These are phyloP conservation scores for Beta macrorhiza DNA, from an alignment of 179 eudicot species.

Conservation along the genomic window DNA sequence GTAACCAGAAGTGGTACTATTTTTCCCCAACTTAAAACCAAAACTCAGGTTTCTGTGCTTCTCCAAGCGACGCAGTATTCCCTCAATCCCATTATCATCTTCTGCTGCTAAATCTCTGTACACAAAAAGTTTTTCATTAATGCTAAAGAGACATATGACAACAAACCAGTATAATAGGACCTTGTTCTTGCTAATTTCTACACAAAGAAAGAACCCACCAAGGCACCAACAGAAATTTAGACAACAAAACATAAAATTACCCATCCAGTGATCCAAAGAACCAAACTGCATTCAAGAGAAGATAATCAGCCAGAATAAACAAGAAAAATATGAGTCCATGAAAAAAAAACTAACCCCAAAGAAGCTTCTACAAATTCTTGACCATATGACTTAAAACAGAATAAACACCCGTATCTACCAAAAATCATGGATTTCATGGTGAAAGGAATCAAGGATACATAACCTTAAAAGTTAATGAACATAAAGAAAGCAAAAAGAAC, in stretches of 20 bases:
- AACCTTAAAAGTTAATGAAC: neutral
- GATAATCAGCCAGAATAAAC: too few relatives aligned
- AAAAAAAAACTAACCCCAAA: too few relatives aligned
- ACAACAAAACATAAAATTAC: neutral
- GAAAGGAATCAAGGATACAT: neutral
- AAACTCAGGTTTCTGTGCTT: conserved; percentile 61
- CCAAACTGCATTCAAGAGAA: neutral
- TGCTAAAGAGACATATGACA: neutral
- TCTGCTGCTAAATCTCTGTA: conserved; percentile 50
- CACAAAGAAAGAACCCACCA: neutral
- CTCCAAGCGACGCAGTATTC: conserved; percentile 76
- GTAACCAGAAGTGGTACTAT: conserved; percentile 22
- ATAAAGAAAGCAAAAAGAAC: neutral
- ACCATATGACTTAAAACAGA: neutral
- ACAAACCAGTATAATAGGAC: too few relatives aligned
- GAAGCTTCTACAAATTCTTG: neutral
- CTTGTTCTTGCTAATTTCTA: neutral
- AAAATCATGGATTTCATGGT: neutral
- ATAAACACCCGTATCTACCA: conserved; percentile 1
- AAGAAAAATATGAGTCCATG: too few relatives aligned
- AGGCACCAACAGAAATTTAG: neutral
- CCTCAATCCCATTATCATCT: conserved; percentile 66
- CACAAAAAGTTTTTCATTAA: conserved; percentile 8
- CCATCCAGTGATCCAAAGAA: neutral
- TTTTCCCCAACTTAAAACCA: conserved; percentile 42